Conservation (phyloP, 495 filamentous ascomycete genomes). For the Talaromyces ruber region DNA sequence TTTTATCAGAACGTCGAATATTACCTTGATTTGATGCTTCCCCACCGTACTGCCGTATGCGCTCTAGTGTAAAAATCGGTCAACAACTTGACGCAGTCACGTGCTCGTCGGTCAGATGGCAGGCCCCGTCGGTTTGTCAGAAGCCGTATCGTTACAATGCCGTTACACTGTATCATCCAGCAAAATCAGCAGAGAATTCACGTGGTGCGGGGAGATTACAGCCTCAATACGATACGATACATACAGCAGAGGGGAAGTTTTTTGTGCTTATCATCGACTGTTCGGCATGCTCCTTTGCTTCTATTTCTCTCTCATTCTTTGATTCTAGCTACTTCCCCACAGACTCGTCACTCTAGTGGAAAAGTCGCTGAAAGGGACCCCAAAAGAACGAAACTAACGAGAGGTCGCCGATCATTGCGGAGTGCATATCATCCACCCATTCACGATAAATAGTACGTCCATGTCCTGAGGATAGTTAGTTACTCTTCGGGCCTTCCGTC, state of each 20-base stretch:
- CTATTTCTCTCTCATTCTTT: not conserved
- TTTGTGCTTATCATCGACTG: conserved; percentile 1
- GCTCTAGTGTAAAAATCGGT: too few relatives aligned
- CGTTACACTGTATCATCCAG: not conserved
- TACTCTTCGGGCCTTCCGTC: not conserved
- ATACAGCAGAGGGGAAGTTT: not conserved
- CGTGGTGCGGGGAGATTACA: conserved; percentile 6
- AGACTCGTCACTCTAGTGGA: not conserved
- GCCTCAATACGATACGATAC: not conserved
- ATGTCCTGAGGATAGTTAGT: not conserved
- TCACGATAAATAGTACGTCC: not conserved
- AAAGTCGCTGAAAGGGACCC: not conserved
- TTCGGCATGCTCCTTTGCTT: not conserved
- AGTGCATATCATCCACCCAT: not conserved
- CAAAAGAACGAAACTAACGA: not conserved
- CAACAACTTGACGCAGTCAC: not conserved
- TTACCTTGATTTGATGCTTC: too few relatives aligned
- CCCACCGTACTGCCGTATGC: too few relatives aligned
- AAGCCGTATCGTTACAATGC: not conserved
- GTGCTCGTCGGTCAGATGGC: not conserved
- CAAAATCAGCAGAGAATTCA: not conserved
- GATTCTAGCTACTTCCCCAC: not conserved
- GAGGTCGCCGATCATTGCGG: not conserved
- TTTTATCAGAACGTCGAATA: too few relatives aligned
- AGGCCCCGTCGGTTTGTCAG: not conserved